These are phyloP conservation scores for Collybiopsis luxurians DNA, from an alignment of 768 basidiomycete species.

Conservation along the genomic window DNA sequence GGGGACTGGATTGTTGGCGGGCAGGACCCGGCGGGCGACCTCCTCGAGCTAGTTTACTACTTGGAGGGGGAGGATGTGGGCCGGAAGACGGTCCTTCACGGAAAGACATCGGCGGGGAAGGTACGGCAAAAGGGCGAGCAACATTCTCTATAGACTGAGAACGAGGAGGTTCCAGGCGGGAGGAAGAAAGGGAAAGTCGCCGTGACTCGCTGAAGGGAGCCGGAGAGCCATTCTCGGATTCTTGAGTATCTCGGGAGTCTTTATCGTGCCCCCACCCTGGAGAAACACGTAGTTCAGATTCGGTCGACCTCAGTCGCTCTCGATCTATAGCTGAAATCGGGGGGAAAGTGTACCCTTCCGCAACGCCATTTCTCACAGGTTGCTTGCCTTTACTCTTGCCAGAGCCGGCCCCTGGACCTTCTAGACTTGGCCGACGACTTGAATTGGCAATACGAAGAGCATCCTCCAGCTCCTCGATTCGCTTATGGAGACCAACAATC, in stretches of 20 bases:
- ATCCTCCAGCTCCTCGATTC: constrained; percentile 70
- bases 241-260: constrained; percentile 28
- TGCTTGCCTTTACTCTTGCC: constrained; percentile 27
- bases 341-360: constrained; percentile 48
- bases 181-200: constrained; percentile 47
- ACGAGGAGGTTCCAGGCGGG: constrained; percentile 45
- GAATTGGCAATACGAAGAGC: constrained; percentile 29
- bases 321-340: constrained; percentile 29
- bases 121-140: constrained; percentile 21
- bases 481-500: constrained; percentile 52
- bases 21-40: constrained; percentile 6
- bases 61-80: constrained; percentile 17
- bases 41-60: constrained; percentile 15
- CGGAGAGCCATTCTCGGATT: constrained; percentile 42
- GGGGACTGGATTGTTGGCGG: constrained; percentile 9
- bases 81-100: constrained; percentile 24
- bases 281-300: constrained; percentile 35
- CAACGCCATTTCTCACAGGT: constrained; percentile 37
- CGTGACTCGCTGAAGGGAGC: constrained; percentile 45
- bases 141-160: constrained; percentile 24
- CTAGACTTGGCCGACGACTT: constrained; percentile 25
- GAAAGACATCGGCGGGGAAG: constrained; percentile 31
- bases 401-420: constrained; percentile 13
- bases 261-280: constrained; percentile 37
- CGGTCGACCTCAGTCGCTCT: constrained; percentile 6